A percentile compares a stretch with the other conserved stretches of the same genome.
Conservation (phyloP, 2,329 filamentous ascomycete species). For the Fusarium graminum region DNA sequence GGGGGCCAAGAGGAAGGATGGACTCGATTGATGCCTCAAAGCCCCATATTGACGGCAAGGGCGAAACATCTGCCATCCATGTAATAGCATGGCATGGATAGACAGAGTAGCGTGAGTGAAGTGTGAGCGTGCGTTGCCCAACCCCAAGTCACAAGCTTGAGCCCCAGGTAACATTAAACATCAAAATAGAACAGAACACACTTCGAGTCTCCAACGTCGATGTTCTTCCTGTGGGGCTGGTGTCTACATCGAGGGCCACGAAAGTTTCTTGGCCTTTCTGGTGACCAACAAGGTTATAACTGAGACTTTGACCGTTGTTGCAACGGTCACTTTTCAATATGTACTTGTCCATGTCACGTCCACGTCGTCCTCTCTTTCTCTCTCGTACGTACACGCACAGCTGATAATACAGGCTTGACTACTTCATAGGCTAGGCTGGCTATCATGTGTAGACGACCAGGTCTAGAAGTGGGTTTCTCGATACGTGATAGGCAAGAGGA, state of each 20-base stretch:
- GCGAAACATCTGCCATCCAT: conserved; percentile 39
- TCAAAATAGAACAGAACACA: conserved; percentile 21
- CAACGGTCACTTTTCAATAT: conserved; percentile 9
- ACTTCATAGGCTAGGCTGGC: not conserved
- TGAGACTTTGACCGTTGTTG: conserved; percentile 30
- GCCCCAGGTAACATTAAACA: conserved; percentile 17
- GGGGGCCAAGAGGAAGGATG: conserved; percentile 28
- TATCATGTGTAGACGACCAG: not conserved
- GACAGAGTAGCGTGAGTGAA: conserved; percentile 28
- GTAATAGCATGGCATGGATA: conserved; percentile 41
- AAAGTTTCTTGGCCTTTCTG: conserved; percentile 28
- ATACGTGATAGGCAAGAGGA: conserved; percentile 11
- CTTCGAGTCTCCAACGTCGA: conserved; percentile 21
- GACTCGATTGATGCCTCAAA: conserved; percentile 22
- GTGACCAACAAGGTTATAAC: conserved; percentile 32
- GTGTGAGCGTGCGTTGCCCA: conserved; percentile 17
- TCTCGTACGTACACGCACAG: conserved; percentile 15
- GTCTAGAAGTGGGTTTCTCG: conserved; percentile 4
- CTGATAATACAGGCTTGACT: not conserved
- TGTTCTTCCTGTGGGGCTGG: conserved; percentile 30
- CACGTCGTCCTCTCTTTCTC: conserved; percentile 10
- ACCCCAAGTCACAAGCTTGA: not conserved
- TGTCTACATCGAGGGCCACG: conserved; percentile 7
- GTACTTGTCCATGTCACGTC: conserved; percentile 10
- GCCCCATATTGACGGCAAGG: conserved; percentile 41